phyloP scores from a whole-genome alignment of 306 rosid genomes.

The Canavalia ensiformis region DNA sequence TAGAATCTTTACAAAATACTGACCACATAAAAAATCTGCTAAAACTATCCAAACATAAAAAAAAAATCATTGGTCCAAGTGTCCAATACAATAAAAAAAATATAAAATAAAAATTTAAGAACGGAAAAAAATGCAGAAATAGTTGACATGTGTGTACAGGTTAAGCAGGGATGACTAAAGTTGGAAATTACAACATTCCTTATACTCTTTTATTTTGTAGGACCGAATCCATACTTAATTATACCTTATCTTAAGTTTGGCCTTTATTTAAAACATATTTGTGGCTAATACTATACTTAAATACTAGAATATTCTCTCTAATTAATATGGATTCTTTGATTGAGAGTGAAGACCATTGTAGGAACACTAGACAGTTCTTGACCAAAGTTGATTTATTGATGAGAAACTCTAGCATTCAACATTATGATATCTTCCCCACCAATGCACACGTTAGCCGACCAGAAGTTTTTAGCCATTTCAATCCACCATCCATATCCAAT shows the following conservation, averaged over 20 bases:
- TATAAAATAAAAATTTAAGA: not conserved
- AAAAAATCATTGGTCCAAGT: not conserved
- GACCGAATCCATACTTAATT: not conserved
- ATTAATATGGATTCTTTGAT: not conserved
- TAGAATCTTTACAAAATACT: no score
- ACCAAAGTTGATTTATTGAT: not conserved
- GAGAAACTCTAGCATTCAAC: not conserved
- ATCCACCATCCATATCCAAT: not conserved
- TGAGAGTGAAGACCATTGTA: not conserved
- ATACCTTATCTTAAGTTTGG: not conserved
- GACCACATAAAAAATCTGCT: no score
- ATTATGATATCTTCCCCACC: not conserved
- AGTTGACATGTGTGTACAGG: not conserved
- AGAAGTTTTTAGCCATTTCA: not conserved
- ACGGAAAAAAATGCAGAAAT: not conserved
- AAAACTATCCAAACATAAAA: no score
- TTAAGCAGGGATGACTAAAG: not conserved
- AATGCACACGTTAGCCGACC: slow-evolving; percentile 6
- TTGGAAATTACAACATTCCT: slow-evolving; percentile 13
- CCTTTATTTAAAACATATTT: not conserved
- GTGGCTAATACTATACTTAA: slow-evolving; percentile 1
- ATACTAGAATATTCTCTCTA: not conserved
- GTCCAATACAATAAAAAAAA: not conserved
- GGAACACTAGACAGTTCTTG: not conserved
- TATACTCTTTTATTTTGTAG: not conserved